Evolutionary conservation across 2,329 filamentous ascomycete genomes (phyloP).

Genomic region (Akanthomyces lecanii): DNA sequence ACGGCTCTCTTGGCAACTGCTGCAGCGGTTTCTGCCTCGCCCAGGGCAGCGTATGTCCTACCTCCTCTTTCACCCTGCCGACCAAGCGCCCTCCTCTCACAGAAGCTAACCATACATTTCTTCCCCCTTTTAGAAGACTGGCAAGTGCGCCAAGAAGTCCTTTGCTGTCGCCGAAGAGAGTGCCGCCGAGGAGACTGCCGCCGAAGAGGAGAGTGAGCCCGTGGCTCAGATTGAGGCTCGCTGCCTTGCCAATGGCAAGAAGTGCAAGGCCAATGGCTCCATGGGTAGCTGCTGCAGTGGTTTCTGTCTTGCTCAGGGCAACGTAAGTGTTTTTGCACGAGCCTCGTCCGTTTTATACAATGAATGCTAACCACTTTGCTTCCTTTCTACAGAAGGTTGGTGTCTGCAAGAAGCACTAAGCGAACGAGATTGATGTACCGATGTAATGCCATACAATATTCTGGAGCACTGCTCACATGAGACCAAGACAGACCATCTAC

Average conservation of each 20-base stretch:
- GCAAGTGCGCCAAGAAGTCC: background rate
- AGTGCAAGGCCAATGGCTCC: background rate
- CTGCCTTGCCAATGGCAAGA: background rate
- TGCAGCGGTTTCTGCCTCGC: background rate
- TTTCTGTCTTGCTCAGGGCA: background rate
- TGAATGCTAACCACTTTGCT: background rate
- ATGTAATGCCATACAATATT: background rate
- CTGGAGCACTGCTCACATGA: background rate
- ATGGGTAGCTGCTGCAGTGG: background rate
- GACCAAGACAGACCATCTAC: background rate
- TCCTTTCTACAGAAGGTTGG: background rate
- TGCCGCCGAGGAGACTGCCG: background rate
- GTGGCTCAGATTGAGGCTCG: background rate
- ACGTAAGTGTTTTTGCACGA: background rate
- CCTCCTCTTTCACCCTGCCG: background rate
- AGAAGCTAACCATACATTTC: too few relatives aligned
- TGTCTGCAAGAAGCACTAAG: constrained; percentile 1
- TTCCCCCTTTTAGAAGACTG: background rate
- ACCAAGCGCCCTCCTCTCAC: too few relatives aligned
- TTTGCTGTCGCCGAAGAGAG: background rate
- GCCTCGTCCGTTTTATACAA: too few relatives aligned
- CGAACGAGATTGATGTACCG: too few relatives aligned
- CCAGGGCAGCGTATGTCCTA: background rate
- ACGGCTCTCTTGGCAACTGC: background rate
- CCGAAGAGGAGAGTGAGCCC: background rate